Evolutionary conservation across 768 basidiomycete genomes (phyloP).

Genomic region (Panaeolus cyanescens): DNA sequence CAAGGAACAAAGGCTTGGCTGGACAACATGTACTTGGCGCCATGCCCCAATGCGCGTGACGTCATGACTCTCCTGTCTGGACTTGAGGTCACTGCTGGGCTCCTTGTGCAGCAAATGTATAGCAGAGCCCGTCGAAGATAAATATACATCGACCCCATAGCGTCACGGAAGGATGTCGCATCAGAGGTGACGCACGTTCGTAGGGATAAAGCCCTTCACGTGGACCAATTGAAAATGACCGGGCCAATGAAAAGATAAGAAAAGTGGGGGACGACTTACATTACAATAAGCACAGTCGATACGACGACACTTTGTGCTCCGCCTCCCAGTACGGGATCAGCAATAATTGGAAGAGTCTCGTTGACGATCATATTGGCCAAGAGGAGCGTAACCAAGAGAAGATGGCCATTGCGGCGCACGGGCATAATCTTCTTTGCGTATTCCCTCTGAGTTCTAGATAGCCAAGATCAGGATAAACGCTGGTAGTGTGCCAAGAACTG

Average conservation of each 20-base stretch:
- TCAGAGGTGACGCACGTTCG: not conserved
- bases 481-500: not conserved
- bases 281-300: constrained; percentile 84
- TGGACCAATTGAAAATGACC: not conserved
- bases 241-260: not conserved
- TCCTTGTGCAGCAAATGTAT: not conserved
- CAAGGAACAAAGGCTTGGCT: not conserved
- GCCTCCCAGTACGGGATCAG: constrained; percentile 78
- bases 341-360: constrained; percentile 83
- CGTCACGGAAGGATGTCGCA: not conserved
- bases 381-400: constrained; percentile 80
- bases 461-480: constrained; percentile 4
- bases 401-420: constrained; percentile 80
- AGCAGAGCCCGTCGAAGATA: not conserved
- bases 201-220: constrained; percentile 6
- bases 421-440: constrained; percentile 88
- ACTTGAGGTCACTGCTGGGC: not conserved
- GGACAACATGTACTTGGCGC: not conserved
- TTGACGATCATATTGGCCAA: constrained; percentile 93
- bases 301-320: constrained; percentile 77
- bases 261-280: constrained; percentile 52
- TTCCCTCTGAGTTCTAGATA: constrained; percentile 68
- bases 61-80: constrained; percentile 15
- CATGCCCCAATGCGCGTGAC: constrained; percentile 27
- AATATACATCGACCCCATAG: not conserved